Conservation (phyloP, 352 stramenopile genomes). For the Pythium apleroticum region DNA sequence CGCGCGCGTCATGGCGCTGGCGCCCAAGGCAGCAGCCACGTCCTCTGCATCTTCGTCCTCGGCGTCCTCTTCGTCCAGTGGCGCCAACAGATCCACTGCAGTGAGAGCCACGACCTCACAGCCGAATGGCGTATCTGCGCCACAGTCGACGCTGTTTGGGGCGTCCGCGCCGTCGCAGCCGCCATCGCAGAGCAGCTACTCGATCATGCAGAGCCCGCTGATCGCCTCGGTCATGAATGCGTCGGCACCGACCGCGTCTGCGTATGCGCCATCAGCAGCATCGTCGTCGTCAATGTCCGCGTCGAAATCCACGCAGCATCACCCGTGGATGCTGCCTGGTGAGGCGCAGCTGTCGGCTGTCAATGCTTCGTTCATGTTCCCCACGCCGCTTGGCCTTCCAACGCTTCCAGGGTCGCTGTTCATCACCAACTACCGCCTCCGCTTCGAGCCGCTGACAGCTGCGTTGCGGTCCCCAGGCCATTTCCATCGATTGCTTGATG, state of each 20-base stretch:
- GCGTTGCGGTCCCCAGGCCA: constrained; percentile 40
- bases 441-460: constrained; percentile 60
- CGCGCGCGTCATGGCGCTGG: constrained; percentile 76
- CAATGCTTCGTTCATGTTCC: constrained; percentile 60
- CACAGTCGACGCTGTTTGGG: neutral
- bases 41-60: constrained; percentile 3
- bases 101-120: neutral
- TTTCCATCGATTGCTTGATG: constrained; percentile 62
- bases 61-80: constrained; percentile 5
- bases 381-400: constrained; percentile 37
- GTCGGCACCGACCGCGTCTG: neutral
- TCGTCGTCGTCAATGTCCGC: constrained; percentile 4
- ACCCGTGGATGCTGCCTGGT: constrained; percentile 36
- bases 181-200: constrained; percentile 8
- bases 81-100: neutral
- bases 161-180: neutral
- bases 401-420: constrained; percentile 56
- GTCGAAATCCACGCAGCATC: neutral
- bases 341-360: constrained; percentile 46
- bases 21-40: constrained; percentile 47
- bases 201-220: constrained; percentile 26
- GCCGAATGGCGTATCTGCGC: neutral
- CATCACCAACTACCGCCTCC: constrained; percentile 69
- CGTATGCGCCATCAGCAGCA: neutral
- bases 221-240: constrained; percentile 14